phyloP scores from a whole-genome alignment of 2,329 filamentous ascomycete species.

The Fusarium sp. region DNA sequence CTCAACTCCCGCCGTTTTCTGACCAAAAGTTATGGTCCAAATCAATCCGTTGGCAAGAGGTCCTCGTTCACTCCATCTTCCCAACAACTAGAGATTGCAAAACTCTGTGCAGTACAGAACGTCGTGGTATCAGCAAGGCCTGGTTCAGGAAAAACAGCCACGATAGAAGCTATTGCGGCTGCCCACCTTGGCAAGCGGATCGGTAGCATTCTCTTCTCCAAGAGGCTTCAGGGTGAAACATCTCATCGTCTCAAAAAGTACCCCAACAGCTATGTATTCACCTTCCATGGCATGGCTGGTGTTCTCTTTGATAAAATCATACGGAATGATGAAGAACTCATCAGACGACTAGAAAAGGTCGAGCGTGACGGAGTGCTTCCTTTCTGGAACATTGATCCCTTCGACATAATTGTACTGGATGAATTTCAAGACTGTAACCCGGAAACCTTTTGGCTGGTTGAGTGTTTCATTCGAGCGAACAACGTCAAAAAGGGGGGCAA shows the following conservation, averaged over 20 bases:
- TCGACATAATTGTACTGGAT: conserved; percentile 51
- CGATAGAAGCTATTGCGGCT: conserved; percentile 49
- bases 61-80: conserved; percentile 39
- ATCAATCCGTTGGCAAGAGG: background rate
- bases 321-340: conserved; percentile 38
- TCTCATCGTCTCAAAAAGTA: conserved; percentile 40
- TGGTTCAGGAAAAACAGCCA: conserved; percentile 52
- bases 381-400: conserved; percentile 41
- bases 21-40: background rate
- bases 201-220: conserved; percentile 48
- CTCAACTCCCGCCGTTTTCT: conserved; percentile 1
- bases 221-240: conserved; percentile 47
- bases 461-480: conserved; percentile 46
- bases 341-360: conserved; percentile 15
- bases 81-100: conserved; percentile 46
- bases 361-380: conserved; percentile 26
- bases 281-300: conserved; percentile 48
- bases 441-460: conserved; percentile 46
- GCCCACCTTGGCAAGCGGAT: conserved; percentile 40
- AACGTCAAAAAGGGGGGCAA: conserved; percentile 23
- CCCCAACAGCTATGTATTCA: conserved; percentile 39
- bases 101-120: conserved; percentile 44
- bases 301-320: conserved; percentile 34
- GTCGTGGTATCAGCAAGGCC: conserved; percentile 52
- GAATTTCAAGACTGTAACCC: conserved; percentile 52